phyloP scores from a whole-genome alignment of 116 monocot species.

The Phalaenopsis hybrid region DNA sequence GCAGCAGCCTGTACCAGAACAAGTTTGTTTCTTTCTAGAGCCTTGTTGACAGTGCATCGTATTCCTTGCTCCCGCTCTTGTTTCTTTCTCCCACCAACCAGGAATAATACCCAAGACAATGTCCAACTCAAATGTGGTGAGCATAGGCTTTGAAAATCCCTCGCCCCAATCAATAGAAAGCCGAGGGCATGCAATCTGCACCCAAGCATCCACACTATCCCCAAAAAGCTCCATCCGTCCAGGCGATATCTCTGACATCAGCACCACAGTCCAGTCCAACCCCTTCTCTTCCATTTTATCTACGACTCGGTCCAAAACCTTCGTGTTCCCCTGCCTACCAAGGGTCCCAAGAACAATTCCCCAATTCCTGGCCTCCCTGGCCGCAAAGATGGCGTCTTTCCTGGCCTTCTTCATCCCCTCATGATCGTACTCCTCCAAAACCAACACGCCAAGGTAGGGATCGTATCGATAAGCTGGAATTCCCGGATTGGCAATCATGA shows the following conservation, averaged over 20 bases:
- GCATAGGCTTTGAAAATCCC: conserved; percentile 74
- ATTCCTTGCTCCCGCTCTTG: not conserved
- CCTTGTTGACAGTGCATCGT: not conserved
- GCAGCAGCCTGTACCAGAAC: conserved; percentile 16
- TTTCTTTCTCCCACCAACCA: conserved; percentile 90
- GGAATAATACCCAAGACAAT: conserved; percentile 66
- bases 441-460: conserved; percentile 61
- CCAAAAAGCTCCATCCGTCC: conserved; percentile 68
- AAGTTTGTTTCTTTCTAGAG: conserved; percentile 2
- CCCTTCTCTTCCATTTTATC: conserved; percentile 75
- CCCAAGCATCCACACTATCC: conserved; percentile 97
- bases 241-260: conserved; percentile 94
- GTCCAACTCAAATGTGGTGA: conserved; percentile 94
- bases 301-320: conserved; percentile 65
- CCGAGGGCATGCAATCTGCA: conserved; percentile 94
- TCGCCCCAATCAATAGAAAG: conserved; percentile 98
- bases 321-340: conserved; percentile 84
- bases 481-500: conserved; percentile 96
- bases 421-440: conserved; percentile 84
- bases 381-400: conserved; percentile 49
- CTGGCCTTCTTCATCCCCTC: conserved; percentile 76
- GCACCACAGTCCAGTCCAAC: conserved; percentile 75
- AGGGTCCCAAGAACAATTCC: conserved; percentile 87
- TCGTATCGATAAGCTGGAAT: conserved; percentile 76
- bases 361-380: conserved; percentile 65